Evolutionary conservation across 2,329 filamentous ascomycete genomes (phyloP), one percentile per base, ranked within the genome.

Genomic region (Cadophora luteo-olivacea): DNA sequence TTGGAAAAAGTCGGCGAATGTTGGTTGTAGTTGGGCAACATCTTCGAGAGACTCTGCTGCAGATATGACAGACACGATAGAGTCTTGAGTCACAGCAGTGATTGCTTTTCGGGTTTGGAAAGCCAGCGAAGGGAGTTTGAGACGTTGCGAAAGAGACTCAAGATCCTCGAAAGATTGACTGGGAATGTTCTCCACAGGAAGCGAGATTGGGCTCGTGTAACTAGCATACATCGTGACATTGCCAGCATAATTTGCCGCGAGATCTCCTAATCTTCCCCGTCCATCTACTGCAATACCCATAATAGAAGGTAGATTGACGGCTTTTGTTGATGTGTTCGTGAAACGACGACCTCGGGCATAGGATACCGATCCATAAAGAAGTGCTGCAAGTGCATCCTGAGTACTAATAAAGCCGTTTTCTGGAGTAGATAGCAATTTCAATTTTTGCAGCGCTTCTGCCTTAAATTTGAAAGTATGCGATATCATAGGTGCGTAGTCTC

Each of bases 331-430:
- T 29, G 3, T 29, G 16, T 45, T 25, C 3, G 57, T 61, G 22
- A 45, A 14, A 11, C 57, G 57, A 45, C 22, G 36, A 11, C 57
- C 57, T 41, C 36, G 36, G 7, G 57, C 36, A 29, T 61, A 29
- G 22, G 57, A 61, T 4, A 61, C 57, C 45, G 57, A 41, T 29
- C 57, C 57, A 32, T 61, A 61, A 24, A 61, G 36, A 45, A 61
- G 57, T 22, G 57, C 57, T 45, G 57, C 29, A 22, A 61, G 57
- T 29, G 57, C 33, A 19, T 61, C 57, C 36, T 61, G 57, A 29
- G 57, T 61, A 36, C 57, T 61, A 6, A 29, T 61, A 16, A 29
- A 25, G 24, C 3, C n/a, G 11, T 4, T 7, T 7, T 16, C 22
- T 11, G 11, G n/a, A 14, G 11, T 45, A 12, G n/a, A 61, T 22